Base-by-base conservation (phyloP, 306 rosid genomes). In the Prunus kanzakura region DNA sequence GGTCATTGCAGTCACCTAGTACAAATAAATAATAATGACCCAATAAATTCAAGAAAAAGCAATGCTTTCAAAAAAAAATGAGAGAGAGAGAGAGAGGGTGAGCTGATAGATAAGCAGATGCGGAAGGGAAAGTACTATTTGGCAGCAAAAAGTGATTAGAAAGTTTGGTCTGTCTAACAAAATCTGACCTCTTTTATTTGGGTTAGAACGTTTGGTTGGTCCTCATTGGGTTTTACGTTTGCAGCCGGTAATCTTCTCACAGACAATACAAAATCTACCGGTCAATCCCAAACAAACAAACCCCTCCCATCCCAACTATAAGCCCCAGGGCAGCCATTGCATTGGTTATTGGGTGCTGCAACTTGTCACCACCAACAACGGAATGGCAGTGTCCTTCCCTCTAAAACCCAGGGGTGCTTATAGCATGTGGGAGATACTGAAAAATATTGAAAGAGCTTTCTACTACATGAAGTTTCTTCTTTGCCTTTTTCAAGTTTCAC, bases 141-240 rank as follows among this genome's bases (percentile, higher is more conserved):
- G 15, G 23, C 54, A 71, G 27, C 15, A 38, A 25, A 41, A 14
- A 67, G 15, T 18, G 65, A 67, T 18, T 18, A 68, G 84, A 81
- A 81, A 76, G 85, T 45, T 82, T 73, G 85, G 79, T 77, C 79
- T 35, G 85, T 72, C 78, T 65, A 72, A 66, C 81, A 71, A 73
- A 50, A 6, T 18, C 22, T 63, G 32, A 64, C 67, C 74, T 23
- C 4, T 8, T 18, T 47, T 6, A 8, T 2, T 2, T 29, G 16
- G 52, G 75, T 68, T 52, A 55, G 82, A 80, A 84, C 67, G 87
- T 80, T 84, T 80, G 87, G 82, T 84, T 46, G 69, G 70, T 63
- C 73, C 49, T 76, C 73, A 4, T 62, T 71, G 22, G 10, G 32
- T 35, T 57, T 55, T 70, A 72, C 78, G 30, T 11, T 69, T 71